A percentile compares a stretch with the other conserved stretches of the same genome.
phyloP scores from a whole-genome alignment of 768 basidiomycete species.

The Krasilnikovozyma curviuscula region DNA sequence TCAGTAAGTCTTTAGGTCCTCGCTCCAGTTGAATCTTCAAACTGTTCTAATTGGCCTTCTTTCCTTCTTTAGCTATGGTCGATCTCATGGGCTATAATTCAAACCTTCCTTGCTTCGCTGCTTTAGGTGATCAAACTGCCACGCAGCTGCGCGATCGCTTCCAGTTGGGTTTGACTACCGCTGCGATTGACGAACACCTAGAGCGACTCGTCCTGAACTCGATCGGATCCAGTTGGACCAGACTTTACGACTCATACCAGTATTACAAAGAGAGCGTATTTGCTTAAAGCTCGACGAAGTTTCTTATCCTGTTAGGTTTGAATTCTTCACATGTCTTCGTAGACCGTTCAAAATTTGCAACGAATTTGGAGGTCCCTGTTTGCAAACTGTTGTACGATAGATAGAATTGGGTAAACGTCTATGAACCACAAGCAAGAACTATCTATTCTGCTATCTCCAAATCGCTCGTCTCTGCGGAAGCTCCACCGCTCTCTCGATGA shows the following conservation, averaged over 20 bases:
- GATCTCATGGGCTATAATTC: slow-evolving; percentile 98
- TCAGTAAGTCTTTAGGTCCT: slow-evolving; percentile 39
- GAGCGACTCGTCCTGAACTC: slow-evolving; percentile 77
- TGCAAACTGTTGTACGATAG: no score
- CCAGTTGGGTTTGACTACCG: slow-evolving; percentile 72
- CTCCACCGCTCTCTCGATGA: no score
- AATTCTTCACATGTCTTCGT: slow-evolving; percentile 13
- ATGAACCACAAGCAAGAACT: no score
- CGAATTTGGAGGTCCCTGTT: slow-evolving; percentile 12
- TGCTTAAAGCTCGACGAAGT: neutral
- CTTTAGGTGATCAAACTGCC: slow-evolving; percentile 79
- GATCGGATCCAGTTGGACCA: slow-evolving; percentile 80
- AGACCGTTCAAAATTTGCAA: slow-evolving; percentile 14
- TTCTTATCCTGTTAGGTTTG: neutral
- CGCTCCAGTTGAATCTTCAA: slow-evolving; percentile 6
- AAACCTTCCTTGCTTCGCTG: slow-evolving; percentile 68
- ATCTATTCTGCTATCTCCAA: no score
- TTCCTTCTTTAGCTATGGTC: slow-evolving; percentile 41
- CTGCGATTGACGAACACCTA: slow-evolving; percentile 62
- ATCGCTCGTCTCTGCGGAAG: no score
- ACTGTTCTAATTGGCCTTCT: slow-evolving; percentile 9
- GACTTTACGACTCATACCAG: slow-evolving; percentile 63
- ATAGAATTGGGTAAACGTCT: no score
- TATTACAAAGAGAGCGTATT: neutral
- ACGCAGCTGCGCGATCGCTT: slow-evolving; percentile 76